These are phyloP conservation scores for Bipolaris victoriae DNA, from an alignment of 2,329 filamentous ascomycete species.

Conservation along the genomic window DNA sequence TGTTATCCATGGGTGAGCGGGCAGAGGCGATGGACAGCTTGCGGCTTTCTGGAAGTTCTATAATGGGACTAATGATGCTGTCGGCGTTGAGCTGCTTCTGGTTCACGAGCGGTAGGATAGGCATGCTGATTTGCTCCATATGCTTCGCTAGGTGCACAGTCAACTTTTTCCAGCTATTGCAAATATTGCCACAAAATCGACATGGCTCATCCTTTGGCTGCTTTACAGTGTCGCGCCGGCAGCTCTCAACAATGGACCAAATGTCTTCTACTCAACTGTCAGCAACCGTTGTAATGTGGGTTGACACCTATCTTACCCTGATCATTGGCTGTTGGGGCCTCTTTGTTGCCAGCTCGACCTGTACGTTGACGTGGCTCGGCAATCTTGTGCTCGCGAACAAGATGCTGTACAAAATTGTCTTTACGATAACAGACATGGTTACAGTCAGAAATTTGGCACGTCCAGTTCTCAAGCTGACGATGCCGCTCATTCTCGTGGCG, in stretches of 20 bases:
- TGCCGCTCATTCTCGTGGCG: constrained; percentile 92
- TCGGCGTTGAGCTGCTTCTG: constrained; percentile 48
- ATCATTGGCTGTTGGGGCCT: constrained; percentile 32
- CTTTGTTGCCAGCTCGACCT: constrained; percentile 56
- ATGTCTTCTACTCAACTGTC: constrained; percentile 61
- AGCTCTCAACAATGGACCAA: constrained; percentile 78
- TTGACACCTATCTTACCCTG: constrained; percentile 27
- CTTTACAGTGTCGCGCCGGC: constrained; percentile 71
- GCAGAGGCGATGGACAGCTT: constrained; percentile 39
- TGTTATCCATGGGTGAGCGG: constrained; percentile 40
- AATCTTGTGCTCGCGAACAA: constrained; percentile 89
- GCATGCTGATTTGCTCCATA: constrained; percentile 90
- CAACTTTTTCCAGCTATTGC: constrained; percentile 88
- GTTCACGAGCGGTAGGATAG: constrained; percentile 64
- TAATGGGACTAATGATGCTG: constrained; percentile 47
- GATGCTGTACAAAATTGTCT: constrained; percentile 91
- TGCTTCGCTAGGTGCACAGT: constrained; percentile 93
- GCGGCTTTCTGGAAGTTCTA: constrained; percentile 44
- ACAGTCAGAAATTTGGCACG: constrained; percentile 81
- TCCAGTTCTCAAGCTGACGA: constrained; percentile 89
- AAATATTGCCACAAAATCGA: constrained; percentile 82
- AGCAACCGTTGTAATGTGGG: constrained; percentile 5
- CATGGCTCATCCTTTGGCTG: constrained; percentile 78
- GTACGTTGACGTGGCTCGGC: constrained; percentile 78
- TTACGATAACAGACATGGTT: constrained; percentile 82